Percentiles rank a stretch among this genome's conserved stretches.
These are phyloP conservation scores for Gilbertella persicaria DNA, from an alignment of 371 early-diverging fungal species.

Conservation along the genomic window DNA sequence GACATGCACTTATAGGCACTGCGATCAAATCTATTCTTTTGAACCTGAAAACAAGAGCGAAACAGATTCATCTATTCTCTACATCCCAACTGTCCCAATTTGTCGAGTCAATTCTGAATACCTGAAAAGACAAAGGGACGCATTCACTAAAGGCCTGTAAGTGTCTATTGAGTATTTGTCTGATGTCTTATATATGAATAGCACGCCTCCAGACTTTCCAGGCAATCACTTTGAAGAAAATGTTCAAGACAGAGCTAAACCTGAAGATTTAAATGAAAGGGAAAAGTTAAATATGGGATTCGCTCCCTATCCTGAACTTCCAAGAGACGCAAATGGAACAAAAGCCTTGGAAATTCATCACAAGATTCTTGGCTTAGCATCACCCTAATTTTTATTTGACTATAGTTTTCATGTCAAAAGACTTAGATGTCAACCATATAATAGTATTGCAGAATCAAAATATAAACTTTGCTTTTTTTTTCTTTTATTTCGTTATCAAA, in stretches of 20 bases:
- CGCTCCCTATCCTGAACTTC: constrained; percentile 8
- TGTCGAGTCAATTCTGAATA: constrained; percentile 38
- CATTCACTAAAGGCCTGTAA: constrained; percentile 37
- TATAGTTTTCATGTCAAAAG: too few species aligned
- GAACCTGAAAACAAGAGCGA: constrained; percentile 31
- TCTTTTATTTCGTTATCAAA: too few species aligned
- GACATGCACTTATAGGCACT: constrained; percentile 21
- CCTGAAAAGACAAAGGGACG: constrained; percentile 26
- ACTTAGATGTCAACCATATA: too few species aligned
- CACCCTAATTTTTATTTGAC: too few species aligned
- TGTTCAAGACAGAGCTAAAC: constrained; percentile 31
- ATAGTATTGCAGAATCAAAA: too few species aligned
- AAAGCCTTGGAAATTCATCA: constrained; percentile 27
- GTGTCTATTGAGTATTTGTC: constrained; percentile 7
- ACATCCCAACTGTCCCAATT: constrained; percentile 44
- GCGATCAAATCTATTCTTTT: constrained; percentile 45
- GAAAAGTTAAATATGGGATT: constrained; percentile 38
- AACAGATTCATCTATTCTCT: constrained; percentile 42
- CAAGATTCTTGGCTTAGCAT: not conserved
- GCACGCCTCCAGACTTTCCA: constrained; percentile 48
- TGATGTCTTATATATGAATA: not conserved
- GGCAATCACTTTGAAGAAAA: constrained; percentile 37
- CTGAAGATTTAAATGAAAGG: constrained; percentile 13
- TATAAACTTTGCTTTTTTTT: too few species aligned
- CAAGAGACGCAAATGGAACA: constrained; percentile 18